phyloP scores from a whole-genome alignment of 805 yeast species.

The Pachysolen tannophilus region DNA sequence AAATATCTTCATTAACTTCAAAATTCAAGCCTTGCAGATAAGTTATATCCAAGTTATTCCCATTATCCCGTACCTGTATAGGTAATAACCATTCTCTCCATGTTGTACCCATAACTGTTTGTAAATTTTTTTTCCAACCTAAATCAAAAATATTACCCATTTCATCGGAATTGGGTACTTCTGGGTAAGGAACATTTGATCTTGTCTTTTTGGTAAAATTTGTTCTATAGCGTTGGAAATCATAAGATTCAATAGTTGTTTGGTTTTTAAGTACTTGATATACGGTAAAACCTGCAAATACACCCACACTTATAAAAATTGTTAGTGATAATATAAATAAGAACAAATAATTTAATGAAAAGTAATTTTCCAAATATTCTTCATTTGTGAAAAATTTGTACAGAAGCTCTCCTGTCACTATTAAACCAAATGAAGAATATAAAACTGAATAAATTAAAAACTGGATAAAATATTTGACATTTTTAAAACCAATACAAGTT shows the following conservation, averaged over 20 bases:
- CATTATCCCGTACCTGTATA: slow-evolving; percentile 5
- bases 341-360: slow-evolving; percentile 55
- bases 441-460: slow-evolving; percentile 49
- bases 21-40: slow-evolving; percentile 44
- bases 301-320: slow-evolving; percentile 45
- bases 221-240: slow-evolving; percentile 36
- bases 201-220: slow-evolving; percentile 28
- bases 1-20: slow-evolving; percentile 34
- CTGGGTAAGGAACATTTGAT: slow-evolving; percentile 27
- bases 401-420: slow-evolving; percentile 32
- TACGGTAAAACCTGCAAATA: slow-evolving; percentile 50
- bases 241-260: slow-evolving; percentile 79
- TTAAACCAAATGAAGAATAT: slow-evolving; percentile 35
- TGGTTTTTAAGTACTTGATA: slow-evolving; percentile 55
- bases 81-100: slow-evolving; percentile 74
- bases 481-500: slow-evolving; percentile 73
- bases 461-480: slow-evolving; percentile 76
- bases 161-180: slow-evolving; percentile 32
- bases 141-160: slow-evolving; percentile 71
- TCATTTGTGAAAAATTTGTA: slow-evolving; percentile 38
- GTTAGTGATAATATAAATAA: slow-evolving; percentile 46
- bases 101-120: slow-evolving; percentile 60
- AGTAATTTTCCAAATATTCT: slow-evolving; percentile 29
- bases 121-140: slow-evolving; percentile 59
- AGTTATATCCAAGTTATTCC: slow-evolving; percentile 19